Evolutionary conservation across 768 basidiomycete genomes (phyloP).

Genomic region (Tylopilus felleus): DNA sequence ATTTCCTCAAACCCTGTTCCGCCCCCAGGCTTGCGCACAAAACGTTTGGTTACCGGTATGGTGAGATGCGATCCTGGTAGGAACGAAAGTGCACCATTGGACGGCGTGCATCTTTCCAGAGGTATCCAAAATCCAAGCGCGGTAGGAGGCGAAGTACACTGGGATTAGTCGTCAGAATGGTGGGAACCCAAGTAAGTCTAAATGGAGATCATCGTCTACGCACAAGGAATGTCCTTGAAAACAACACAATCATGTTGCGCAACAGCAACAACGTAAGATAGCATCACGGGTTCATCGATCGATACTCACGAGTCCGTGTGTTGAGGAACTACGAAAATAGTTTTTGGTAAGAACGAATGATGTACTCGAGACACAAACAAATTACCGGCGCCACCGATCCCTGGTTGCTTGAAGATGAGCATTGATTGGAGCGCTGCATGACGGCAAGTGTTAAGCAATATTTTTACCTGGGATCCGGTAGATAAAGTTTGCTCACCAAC

Average conservation of each 20-base stretch:
- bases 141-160: constrained; percentile 90
- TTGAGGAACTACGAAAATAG: constrained; percentile 58
- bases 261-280: not conserved
- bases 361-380: not conserved
- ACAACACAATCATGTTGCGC: not conserved
- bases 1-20: constrained; percentile 86
- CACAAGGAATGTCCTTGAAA: constrained; percentile 70
- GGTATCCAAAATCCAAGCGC: constrained; percentile 98
- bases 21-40: constrained; percentile 69
- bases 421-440: constrained; percentile 80
- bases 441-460: not conserved
- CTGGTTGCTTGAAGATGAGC: constrained; percentile 93
- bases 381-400: constrained; percentile 89
- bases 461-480: not conserved
- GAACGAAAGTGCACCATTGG: constrained; percentile 85
- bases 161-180: constrained; percentile 14
- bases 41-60: constrained; percentile 73
- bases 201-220: constrained; percentile 16
- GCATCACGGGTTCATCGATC: not conserved
- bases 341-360: not conserved
- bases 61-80: constrained; percentile 86
- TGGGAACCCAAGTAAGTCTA: not conserved
- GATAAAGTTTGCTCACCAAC: constrained; percentile 49
- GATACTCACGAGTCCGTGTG: constrained; percentile 88
- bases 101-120: constrained; percentile 78